A percentile compares a stretch with the other conserved stretches of the same genome.
Conservation (phyloP, 805 yeast species). For the Myxozyma kluyveri region DNA sequence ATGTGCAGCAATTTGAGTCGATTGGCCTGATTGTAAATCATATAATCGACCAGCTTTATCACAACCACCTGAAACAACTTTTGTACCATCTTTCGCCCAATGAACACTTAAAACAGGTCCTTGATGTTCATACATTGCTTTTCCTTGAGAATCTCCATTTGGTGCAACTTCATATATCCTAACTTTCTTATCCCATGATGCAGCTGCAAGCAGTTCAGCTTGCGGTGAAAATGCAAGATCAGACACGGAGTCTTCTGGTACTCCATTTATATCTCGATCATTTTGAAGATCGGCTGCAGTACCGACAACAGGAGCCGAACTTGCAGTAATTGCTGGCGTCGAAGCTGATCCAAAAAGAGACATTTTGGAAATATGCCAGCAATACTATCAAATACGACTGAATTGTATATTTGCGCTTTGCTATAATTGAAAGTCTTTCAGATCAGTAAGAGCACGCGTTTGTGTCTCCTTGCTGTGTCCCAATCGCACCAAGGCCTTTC, state of each 20-base stretch:
- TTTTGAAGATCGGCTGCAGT: constrained; percentile 52
- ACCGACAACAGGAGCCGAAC: constrained; percentile 14
- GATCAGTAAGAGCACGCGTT: too few relatives aligned
- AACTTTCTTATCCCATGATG: constrained; percentile 95
- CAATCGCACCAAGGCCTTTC: too few relatives aligned
- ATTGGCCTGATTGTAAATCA: constrained; percentile 79
- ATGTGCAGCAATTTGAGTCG: constrained; percentile 81
- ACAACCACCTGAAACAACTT: constrained; percentile 83
- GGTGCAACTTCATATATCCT: constrained; percentile 82
- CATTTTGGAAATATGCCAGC: too few relatives aligned
- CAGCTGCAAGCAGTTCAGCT: constrained; percentile 74
- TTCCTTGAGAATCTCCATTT: constrained; percentile 76
- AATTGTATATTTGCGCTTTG: not conserved
- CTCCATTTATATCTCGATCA: constrained; percentile 56
- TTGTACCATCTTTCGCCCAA: constrained; percentile 84
- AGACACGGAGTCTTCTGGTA: constrained; percentile 89
- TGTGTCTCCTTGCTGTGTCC: too few relatives aligned
- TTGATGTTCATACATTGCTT: constrained; percentile 85
- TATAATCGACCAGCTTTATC: constrained; percentile 83
- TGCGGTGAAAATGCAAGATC: constrained; percentile 83
- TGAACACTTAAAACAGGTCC: constrained; percentile 80
- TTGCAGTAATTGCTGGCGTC: not conserved
- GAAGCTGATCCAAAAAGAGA: constrained; percentile 24
- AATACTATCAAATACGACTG: too few relatives aligned
- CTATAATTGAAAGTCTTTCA: too few relatives aligned